Conservation (phyloP, 352 stramenopile species). For the Phytophthora ohioensis region DNA sequence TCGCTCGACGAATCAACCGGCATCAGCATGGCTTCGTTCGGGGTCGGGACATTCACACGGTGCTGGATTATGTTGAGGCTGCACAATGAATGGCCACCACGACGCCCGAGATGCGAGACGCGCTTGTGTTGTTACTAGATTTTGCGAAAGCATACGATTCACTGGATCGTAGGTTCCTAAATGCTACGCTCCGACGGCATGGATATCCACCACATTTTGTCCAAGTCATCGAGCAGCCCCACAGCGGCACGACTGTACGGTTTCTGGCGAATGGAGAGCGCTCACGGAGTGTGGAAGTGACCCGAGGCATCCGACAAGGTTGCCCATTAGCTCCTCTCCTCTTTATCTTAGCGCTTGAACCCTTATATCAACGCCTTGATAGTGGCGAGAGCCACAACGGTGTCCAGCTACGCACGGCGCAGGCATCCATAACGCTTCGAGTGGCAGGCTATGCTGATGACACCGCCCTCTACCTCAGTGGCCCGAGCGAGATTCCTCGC, state of each 20-base stretch:
- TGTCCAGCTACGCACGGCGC: background rate
- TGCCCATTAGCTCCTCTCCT: background rate
- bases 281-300: background rate
- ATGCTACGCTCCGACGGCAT: background rate
- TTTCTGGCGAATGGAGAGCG: background rate
- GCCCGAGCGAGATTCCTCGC: too few relatives aligned
- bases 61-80: background rate
- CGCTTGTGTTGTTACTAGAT: background rate
- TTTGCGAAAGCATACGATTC: slow-evolving; percentile 9
- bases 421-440: background rate
- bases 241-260: background rate
- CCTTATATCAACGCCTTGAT: background rate
- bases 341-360: background rate
- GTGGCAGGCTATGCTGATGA: background rate
- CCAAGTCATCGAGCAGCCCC: background rate
- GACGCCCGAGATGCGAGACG: background rate
- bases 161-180: background rate
- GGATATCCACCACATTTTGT: slow-evolving; percentile 6
- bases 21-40: slow-evolving; percentile 15
- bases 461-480: background rate
- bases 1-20: background rate
- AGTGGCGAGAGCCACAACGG: background rate
- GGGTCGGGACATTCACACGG: background rate
- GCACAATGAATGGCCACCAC: background rate
- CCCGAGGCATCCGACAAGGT: background rate